Evolutionary conservation across 352 stramenopile species (phyloP), one percentile per base, ranked within the genome.

Genomic region (Globisporangium lucens): DNA sequence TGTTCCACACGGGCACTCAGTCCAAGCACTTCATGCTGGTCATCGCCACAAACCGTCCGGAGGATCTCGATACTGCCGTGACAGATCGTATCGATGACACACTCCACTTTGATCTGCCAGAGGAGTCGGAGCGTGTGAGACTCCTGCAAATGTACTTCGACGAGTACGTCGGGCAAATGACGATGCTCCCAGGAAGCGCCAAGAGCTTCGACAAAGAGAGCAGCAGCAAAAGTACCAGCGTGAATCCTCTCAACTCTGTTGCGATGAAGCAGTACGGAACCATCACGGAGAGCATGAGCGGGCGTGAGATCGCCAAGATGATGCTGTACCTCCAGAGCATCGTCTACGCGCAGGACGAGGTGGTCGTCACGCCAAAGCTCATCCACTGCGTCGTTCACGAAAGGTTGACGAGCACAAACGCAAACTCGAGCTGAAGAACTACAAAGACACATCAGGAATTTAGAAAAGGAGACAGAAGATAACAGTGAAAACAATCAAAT

Each of bases 261-360:
- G 66, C 88, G 13, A 73, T 87, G 67, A 61, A 75, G 17, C 64
- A 78, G 63, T 89, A 89, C 24, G 89, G 81, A 43, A 70, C 73
- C 29, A 58, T 76, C n/a, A 94, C 85, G 8, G 73, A 83, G 4
- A 83, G 84, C 6, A 94, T 96, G 78, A 95, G 85, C 63, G 89
- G 89, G 4, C 83, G 89, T 22, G 89, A 97, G 68, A 94, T 96
- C 60, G 81, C 83, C 20, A 95, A 96, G 63, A 91, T 94, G 76
- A 92, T 95, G 79, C 71, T 95, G 27, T 90, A 91, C 52, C 76
- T 95, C 61, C 85, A 97, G 72, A 90, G 81, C 62, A 88, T 91
- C 38, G 86, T 90, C 62, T 93, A 91, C 49, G 85, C 82, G 13
- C 83, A 93, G 63, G 79, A 90, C 51, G 73, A 85, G 52, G 75